A percentile compares a stretch with the other conserved stretches of the same genome.
These are phyloP conservation scores for Lactarius psammicola DNA, from an alignment of 768 basidiomycete genomes.

Conservation along the genomic window DNA sequence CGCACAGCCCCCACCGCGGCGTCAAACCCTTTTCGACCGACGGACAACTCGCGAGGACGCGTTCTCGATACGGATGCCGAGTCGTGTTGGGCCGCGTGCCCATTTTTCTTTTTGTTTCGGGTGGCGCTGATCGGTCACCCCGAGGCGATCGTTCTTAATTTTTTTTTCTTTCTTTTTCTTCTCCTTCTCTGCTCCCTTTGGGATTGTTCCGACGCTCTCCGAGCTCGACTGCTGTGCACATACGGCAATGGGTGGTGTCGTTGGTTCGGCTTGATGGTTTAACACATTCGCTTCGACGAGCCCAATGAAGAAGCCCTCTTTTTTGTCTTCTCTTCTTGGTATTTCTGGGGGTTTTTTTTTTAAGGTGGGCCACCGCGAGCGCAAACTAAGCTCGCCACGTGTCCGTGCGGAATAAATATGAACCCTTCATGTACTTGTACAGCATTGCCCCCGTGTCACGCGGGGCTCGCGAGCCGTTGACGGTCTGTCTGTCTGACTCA, in stretches of 20 bases:
- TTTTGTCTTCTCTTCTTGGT: not conserved
- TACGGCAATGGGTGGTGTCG: not conserved
- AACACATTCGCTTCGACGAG: not conserved
- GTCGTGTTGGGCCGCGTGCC: not conserved
- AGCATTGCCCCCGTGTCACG: not conserved
- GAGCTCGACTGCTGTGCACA: not conserved
- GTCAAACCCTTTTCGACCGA: not conserved
- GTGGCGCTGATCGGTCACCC: not conserved
- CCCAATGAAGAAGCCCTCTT: not conserved
- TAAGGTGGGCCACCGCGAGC: not conserved
- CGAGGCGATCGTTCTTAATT: conserved; percentile 3
- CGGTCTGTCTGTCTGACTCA: not conserved
- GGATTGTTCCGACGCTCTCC: not conserved
- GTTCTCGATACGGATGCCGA: not conserved
- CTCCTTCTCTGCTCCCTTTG: not conserved
- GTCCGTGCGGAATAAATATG: not conserved
- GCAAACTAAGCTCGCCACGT: not conserved
- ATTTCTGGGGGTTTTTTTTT: not conserved
- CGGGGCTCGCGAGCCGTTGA: not conserved
- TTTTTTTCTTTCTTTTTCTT: not conserved
- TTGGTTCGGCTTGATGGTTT: not conserved
- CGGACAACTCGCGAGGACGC: not conserved
- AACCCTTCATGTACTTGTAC: not conserved
- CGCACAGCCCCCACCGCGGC: conserved; percentile 2
- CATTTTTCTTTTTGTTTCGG: not conserved